Evolutionary conservation across 2,329 filamentous ascomycete genomes (phyloP).

Genomic region (Ascochyta rabiei): DNA sequence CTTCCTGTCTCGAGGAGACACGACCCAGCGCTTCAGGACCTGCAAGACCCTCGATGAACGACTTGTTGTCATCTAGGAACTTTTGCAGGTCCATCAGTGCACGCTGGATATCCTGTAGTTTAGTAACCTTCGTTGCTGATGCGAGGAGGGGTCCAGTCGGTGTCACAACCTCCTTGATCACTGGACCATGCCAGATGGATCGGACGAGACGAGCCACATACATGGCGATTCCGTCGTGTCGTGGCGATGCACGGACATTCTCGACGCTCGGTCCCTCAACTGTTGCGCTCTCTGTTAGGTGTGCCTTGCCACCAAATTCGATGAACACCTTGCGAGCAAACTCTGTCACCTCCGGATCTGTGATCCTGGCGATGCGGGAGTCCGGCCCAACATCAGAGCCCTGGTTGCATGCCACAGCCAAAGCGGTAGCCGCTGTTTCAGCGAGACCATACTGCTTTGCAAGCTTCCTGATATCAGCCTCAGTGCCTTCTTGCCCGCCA

Average conservation of each 20-base stretch:
- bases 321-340: conserved; percentile 87
- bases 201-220: conserved; percentile 90
- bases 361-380: conserved; percentile 70
- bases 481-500: conserved; percentile 77
- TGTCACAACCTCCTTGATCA: conserved; percentile 64
- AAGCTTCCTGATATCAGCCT: conserved; percentile 82
- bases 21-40: conserved; percentile 84
- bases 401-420: conserved; percentile 94
- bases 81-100: conserved; percentile 77
- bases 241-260: conserved; percentile 82
- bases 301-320: conserved; percentile 87
- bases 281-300: conserved; percentile 76
- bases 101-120: conserved; percentile 78
- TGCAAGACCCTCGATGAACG: conserved; percentile 91
- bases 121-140: conserved; percentile 70
- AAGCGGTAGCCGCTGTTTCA: conserved; percentile 86
- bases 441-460: conserved; percentile 84
- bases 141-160: conserved; percentile 67
- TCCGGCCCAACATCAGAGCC: conserved; percentile 79
- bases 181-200: conserved; percentile 81
- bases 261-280: conserved; percentile 72
- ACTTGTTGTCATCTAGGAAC: conserved; percentile 86
- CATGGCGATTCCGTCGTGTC: conserved; percentile 84
- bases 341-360: conserved; percentile 85
- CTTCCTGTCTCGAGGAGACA: conserved; percentile 82